Evolutionary conservation across 148 eudicot genomes (phyloP).

Genomic region (Rhododendron griersonianum): DNA sequence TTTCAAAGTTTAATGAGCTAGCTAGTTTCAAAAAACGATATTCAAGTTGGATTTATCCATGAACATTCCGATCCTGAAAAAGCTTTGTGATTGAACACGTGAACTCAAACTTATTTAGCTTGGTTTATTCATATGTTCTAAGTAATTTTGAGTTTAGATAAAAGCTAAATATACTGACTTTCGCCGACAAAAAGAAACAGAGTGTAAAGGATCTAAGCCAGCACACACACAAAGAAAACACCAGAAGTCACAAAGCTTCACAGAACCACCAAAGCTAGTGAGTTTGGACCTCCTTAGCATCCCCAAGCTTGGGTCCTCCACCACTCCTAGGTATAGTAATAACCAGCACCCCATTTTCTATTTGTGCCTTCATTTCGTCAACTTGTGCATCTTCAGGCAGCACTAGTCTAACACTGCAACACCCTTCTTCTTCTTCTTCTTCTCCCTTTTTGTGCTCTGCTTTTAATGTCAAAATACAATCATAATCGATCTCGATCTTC

Average conservation of each 20-base stretch:
- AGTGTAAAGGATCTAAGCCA: too few relatives aligned
- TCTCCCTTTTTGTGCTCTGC: background rate
- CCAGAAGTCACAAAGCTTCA: background rate
- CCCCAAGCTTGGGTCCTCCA: background rate
- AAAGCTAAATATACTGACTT: too few relatives aligned
- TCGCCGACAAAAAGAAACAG: too few relatives aligned
- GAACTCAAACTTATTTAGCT: too few relatives aligned
- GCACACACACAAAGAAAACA: too few relatives aligned
- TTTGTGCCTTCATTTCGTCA: conserved; percentile 1
- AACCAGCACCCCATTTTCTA: background rate
- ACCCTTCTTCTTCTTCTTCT: background rate
- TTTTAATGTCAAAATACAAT: background rate
- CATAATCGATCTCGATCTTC: background rate
- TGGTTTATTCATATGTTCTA: too few relatives aligned
- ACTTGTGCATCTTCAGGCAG: conserved; percentile 6
- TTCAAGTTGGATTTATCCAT: too few relatives aligned
- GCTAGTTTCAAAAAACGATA: too few relatives aligned
- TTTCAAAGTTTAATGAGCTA: too few relatives aligned
- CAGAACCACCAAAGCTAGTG: background rate
- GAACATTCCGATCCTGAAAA: too few relatives aligned
- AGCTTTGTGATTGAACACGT: too few relatives aligned
- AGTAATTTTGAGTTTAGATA: too few relatives aligned
- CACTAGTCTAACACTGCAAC: background rate
- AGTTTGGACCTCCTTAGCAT: background rate
- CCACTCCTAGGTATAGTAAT: background rate